A percentile compares a stretch with the other conserved stretches of the same genome.
These are phyloP conservation scores for Pleurotus giganteus DNA, from an alignment of 768 basidiomycete genomes.

Conservation along the genomic window DNA sequence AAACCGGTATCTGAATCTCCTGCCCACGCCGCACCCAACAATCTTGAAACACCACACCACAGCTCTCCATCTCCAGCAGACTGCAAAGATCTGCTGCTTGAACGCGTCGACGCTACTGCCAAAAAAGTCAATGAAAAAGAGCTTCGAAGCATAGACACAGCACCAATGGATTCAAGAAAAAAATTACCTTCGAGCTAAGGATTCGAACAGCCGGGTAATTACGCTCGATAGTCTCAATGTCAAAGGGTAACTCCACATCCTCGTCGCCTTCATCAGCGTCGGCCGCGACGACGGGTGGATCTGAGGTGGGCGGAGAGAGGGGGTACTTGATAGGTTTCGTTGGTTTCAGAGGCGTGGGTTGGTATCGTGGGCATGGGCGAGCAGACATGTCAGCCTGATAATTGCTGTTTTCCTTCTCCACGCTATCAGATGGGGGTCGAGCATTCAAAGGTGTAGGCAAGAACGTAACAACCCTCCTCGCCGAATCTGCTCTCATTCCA, in stretches of 20 bases:
- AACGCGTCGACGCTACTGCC: conserved; percentile 10
- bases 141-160: neutral
- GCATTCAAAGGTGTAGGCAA: conserved; percentile 10
- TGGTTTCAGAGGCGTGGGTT: neutral
- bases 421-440: neutral
- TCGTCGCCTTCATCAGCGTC: neutral
- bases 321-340: neutral
- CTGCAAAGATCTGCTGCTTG: neutral
- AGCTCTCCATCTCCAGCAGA: conserved; percentile 6
- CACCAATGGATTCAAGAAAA: neutral
- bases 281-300: neutral
- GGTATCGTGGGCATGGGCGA: neutral
- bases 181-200: conserved; percentile 5
- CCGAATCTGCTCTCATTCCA: neutral
- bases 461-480: conserved; percentile 10
- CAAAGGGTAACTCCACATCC: neutral
- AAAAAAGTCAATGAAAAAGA: neutral
- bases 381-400: too few relatives aligned
- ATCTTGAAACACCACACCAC: conserved; percentile 9
- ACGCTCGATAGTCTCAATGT: neutral
- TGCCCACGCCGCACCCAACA: neutral
- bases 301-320: neutral
- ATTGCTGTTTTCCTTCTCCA: neutral
- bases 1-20: neutral
- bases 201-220: conserved; percentile 2